A percentile compares a stretch with the other conserved stretches of the same genome.
These are phyloP conservation scores for Nicotiana knightiana DNA, from an alignment of 257 asterid genomes.

Conservation along the genomic window DNA sequence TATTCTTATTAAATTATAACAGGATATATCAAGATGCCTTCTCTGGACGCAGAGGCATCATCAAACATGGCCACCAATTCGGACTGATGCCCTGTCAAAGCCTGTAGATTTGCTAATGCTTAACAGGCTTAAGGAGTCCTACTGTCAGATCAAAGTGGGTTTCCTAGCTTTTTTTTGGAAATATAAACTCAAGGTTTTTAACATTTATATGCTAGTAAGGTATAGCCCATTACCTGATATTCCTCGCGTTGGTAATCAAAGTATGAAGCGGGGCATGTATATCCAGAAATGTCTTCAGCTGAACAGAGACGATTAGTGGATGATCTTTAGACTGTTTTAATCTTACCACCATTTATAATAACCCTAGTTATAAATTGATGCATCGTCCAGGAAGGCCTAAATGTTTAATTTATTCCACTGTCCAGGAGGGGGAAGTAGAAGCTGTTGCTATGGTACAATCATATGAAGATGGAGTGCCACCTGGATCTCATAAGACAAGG, in stretches of 20 bases:
- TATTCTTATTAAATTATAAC: constrained; percentile 18
- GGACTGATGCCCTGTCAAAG: constrained; percentile 83
- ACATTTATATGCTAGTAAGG: neutral
- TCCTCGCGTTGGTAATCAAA: neutral
- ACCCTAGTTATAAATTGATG: neutral
- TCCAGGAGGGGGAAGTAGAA: constrained; percentile 95
- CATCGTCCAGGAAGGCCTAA: neutral
- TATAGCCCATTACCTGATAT: neutral
- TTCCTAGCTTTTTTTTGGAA: neutral
- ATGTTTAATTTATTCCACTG: neutral
- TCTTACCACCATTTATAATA: neutral
- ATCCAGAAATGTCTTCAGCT: neutral
- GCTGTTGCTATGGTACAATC: constrained; percentile 81
- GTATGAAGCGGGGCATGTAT: neutral
- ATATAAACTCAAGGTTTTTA: neutral
- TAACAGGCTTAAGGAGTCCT: constrained; percentile 80
- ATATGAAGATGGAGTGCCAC: constrained; percentile 76
- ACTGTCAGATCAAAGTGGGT: constrained; percentile 80
- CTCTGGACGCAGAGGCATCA: constrained; percentile 99
- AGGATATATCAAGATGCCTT: constrained; percentile 96
- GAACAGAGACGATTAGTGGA: neutral
- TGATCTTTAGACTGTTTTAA: neutral
- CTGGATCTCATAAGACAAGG: constrained; percentile 84
- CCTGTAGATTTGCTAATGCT: constrained; percentile 85
- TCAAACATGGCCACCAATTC: constrained; percentile 97